phyloP scores from a whole-genome alignment of 202 grass and related monocot genomes.

The Eragrostis tef region DNA sequence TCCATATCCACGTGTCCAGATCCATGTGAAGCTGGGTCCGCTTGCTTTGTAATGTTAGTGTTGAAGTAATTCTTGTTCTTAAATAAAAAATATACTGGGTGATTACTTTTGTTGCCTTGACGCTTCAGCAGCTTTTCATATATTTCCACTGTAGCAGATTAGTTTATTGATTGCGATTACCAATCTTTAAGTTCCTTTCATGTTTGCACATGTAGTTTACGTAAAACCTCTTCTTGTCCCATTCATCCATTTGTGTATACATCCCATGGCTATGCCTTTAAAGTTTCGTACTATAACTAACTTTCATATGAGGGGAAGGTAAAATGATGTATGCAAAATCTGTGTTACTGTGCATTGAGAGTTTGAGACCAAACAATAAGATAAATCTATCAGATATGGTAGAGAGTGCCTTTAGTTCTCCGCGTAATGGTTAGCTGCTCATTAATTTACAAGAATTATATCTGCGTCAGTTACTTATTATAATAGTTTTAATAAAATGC shows the following conservation, averaged over 20 bases:
- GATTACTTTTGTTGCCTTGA: constrained; percentile 8
- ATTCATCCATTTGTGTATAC: neutral
- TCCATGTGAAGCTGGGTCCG: constrained; percentile 20
- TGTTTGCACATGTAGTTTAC: constrained; percentile 28
- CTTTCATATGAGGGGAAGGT: neutral
- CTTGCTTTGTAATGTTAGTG: constrained; percentile 6
- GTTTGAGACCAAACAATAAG: neutral
- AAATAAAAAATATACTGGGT: constrained; percentile 11
- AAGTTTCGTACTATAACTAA: constrained; percentile 11
- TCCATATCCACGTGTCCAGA: too few relatives aligned
- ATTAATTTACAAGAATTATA: neutral
- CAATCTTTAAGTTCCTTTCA: neutral
- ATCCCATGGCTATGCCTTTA: neutral
- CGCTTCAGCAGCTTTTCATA: constrained; percentile 18
- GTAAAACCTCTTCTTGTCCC: neutral
- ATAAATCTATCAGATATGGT: neutral
- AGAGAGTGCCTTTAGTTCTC: neutral
- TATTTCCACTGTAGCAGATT: constrained; percentile 31
- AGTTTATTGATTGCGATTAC: constrained; percentile 15
- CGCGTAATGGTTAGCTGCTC: neutral
- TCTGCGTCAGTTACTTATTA: neutral
- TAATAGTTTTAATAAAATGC: constrained; percentile 24
- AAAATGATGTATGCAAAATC: constrained; percentile 5
- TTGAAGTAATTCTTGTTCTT: constrained; percentile 34
- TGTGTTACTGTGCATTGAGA: constrained; percentile 5